Evolutionary conservation across 2,329 filamentous ascomycete genomes (phyloP), one percentile per base, ranked within the genome.

Genomic region (Trichocomaceae sp.): DNA sequence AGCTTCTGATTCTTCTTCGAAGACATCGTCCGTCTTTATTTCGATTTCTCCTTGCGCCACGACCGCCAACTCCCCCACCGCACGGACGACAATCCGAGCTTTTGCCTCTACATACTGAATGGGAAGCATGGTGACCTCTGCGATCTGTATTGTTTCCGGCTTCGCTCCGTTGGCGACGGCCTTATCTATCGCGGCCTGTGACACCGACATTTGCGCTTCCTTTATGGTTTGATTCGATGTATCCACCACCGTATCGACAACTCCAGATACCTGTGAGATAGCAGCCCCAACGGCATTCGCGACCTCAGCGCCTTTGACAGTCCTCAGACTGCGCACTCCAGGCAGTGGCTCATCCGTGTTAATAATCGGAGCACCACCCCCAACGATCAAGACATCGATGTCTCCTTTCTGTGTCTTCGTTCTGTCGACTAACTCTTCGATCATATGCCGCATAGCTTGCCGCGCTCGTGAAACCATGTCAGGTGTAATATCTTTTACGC

Each of bases 281-380:
- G 81, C 81, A 0, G 81, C 80, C 10, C 81, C 81, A 1, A 83
- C 77, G 0, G 81, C 80, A 62, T 83, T 83, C 6, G 80, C 80
- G 1, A 78, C 79, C 46, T 77, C 72, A 0, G 80, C 79, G 0
- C 78, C 79, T 0, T 69, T 66, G 13, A 83, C 67, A 0, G 69
- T 61, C 7, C 23, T 26, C 23, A 26, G 23, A 26, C 23, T 26
- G 23, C 23, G 23, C 23, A 26, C 23, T 26, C 23, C 23, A 4
- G 23, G 4, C 23, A 26, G 23, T 26, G 23, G 23, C 23, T 26
- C 23, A 7, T 26, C 23, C 7, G 23, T 26, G 4, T 26, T 26
- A 7, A 26, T 3, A 74, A 67, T 0, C 76, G 72, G 1, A 77
- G 77, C 74, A 8, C 81, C 80, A 6, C 81, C 81, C 2, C 80